A percentile compares a stretch with the other conserved stretches of the same genome.
phyloP scores from a whole-genome alignment of 495 filamentous ascomycete genomes.

The Ascodesmis nigricans region DNA sequence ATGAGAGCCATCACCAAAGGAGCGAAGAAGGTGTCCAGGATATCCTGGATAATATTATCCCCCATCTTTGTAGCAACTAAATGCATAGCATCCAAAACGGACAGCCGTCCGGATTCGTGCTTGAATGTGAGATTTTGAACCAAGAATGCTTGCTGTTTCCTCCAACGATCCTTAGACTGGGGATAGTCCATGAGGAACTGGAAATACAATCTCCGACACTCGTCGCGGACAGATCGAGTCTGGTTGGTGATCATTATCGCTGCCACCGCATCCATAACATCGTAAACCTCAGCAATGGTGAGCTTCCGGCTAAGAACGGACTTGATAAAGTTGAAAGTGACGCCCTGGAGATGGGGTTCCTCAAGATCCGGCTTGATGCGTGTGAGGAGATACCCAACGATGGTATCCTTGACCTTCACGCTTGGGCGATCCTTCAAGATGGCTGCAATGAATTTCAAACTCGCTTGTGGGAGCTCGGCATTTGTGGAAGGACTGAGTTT shows the following conservation, averaged over 20 bases:
- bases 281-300: slow-evolving; percentile 70
- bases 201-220: slow-evolving; percentile 72
- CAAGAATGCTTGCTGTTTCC: slow-evolving; percentile 73
- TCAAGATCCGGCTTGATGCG: slow-evolving; percentile 75
- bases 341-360: slow-evolving; percentile 70
- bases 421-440: slow-evolving; percentile 61
- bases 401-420: slow-evolving; percentile 52
- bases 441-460: slow-evolving; percentile 65
- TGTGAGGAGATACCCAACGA: slow-evolving; percentile 63
- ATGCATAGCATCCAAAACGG: slow-evolving; percentile 74
- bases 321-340: slow-evolving; percentile 81
- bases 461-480: slow-evolving; percentile 59
- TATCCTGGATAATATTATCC: slow-evolving; percentile 57
- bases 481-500: slow-evolving; percentile 56
- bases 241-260: slow-evolving; percentile 94
- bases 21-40: slow-evolving; percentile 60
- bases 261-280: slow-evolving; percentile 66
- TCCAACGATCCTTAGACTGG: slow-evolving; percentile 65
- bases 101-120: slow-evolving; percentile 65
- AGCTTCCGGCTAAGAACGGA: slow-evolving; percentile 67
- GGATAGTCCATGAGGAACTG: slow-evolving; percentile 91
- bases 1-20: slow-evolving; percentile 64
- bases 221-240: slow-evolving; percentile 58
- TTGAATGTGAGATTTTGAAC: slow-evolving; percentile 80
- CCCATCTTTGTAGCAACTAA: slow-evolving; percentile 61